Evolutionary conservation across 1,139 yeast genomes (phyloP).

Genomic region (Spathaspora sp.): DNA sequence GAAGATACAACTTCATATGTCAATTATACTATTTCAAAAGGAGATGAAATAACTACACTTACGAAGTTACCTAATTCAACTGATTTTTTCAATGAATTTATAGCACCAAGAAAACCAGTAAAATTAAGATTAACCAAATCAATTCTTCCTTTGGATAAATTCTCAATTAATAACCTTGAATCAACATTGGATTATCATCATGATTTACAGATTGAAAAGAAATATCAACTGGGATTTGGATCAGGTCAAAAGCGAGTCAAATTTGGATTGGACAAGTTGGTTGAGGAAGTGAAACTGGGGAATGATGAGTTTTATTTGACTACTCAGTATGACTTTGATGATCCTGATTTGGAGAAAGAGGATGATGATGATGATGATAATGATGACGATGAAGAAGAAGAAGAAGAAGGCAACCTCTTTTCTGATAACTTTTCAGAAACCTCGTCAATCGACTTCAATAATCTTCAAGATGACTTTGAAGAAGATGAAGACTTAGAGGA

Average conservation of each 20-base stretch:
- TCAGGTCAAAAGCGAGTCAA: constrained; percentile 53
- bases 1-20: constrained; percentile 6
- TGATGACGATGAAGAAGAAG: constrained; percentile 12
- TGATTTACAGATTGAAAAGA: constrained; percentile 54
- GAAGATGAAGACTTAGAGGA: constrained; percentile 27
- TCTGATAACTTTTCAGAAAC: constrained; percentile 16
- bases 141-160: constrained; percentile 22
- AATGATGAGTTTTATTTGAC: constrained; percentile 53
- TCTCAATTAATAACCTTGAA: constrained; percentile 36
- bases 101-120: constrained; percentile 38
- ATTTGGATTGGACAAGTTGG: constrained; percentile 49
- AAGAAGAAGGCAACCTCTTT: constrained; percentile 8
- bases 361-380: constrained; percentile 17
- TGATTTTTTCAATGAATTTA: constrained; percentile 28
- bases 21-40: constrained; percentile 12
- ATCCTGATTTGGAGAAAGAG: constrained; percentile 13
- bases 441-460: constrained; percentile 42
- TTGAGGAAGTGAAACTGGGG: constrained; percentile 38
- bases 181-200: constrained; percentile 30
- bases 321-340: constrained; percentile 57
- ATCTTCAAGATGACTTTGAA: constrained; percentile 53
- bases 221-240: constrained; percentile 62
- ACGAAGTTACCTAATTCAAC: constrained; percentile 3
- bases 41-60: constrained; percentile 15
- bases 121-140: constrained; percentile 19